A percentile compares a stretch with the other conserved stretches of the same genome.
Evolutionary conservation across 2,329 filamentous ascomycete genomes (phyloP).

Genomic region (Didymosphaeria variabile): DNA sequence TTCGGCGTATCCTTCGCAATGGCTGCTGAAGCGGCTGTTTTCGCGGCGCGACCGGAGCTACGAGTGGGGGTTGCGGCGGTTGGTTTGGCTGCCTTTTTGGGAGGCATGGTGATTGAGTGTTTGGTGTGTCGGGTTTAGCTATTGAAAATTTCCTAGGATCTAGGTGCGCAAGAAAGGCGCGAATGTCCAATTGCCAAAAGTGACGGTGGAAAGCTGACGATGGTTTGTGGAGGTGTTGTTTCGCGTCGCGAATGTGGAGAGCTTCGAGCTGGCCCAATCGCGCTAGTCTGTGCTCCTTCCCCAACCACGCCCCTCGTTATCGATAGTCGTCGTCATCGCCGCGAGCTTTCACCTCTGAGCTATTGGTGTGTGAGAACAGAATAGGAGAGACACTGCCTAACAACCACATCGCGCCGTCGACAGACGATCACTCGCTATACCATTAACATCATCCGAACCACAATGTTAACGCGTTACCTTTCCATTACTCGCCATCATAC

Average conservation of each 20-base stretch:
- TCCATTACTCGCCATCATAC: background rate
- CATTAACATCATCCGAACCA: no score
- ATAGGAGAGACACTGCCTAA: no score
- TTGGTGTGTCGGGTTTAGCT: background rate
- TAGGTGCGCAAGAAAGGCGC: background rate
- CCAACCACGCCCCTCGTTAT: background rate
- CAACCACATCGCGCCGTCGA: no score
- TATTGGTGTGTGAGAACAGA: background rate
- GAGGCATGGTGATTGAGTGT: background rate
- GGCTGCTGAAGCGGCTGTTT: constrained; percentile 13
- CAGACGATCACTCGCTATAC: no score
- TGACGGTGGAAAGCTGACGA: background rate
- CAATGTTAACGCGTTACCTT: background rate
- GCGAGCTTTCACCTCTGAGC: background rate
- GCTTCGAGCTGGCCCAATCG: background rate
- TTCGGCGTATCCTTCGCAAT: constrained; percentile 13
- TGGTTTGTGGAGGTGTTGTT: background rate
- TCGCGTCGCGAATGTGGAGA: background rate
- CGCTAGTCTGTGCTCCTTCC: background rate
- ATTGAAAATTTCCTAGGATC: background rate
- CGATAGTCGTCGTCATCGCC: background rate
- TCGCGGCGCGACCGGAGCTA: constrained; percentile 6
- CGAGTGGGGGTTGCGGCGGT: background rate
- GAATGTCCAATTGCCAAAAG: background rate
- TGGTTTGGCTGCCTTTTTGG: constrained; percentile 1